phyloP scores from a whole-genome alignment of 2,329 filamentous ascomycete genomes.

The Fusarium ramigenum region DNA sequence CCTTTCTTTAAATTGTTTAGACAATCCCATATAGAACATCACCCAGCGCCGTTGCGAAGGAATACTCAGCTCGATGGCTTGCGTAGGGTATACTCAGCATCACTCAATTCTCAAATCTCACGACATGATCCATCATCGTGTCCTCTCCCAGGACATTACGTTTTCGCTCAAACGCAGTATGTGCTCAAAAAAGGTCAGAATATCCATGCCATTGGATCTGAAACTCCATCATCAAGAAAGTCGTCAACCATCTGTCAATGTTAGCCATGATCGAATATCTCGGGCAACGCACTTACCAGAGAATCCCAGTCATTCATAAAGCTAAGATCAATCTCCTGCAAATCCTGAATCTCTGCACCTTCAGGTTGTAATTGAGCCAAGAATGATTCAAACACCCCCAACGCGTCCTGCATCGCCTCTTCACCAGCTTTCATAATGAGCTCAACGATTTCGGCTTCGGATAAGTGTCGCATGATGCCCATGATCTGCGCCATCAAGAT shows the following conservation, averaged over 20 bases:
- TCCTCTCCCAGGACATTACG: no score
- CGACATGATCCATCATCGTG: neutral
- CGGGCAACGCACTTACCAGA: conserved; percentile 17
- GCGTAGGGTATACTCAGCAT: no score
- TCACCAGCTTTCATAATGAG: conserved; percentile 51
- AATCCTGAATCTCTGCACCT: neutral
- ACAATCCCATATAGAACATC: neutral
- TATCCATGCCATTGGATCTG: conserved; percentile 17
- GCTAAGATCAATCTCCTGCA: neutral
- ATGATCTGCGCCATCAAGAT: conserved; percentile 51
- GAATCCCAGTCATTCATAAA: conserved; percentile 41
- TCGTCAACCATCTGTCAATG: conserved; percentile 7
- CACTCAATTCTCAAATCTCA: no score
- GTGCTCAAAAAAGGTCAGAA: neutral
- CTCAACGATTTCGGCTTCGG: conserved; percentile 46
- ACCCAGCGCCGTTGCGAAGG: no score
- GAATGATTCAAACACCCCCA: conserved; percentile 48
- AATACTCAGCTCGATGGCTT: neutral
- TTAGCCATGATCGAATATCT: neutral
- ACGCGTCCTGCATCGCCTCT: conserved; percentile 46
- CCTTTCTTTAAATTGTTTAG: accelerated
- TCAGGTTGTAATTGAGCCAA: conserved; percentile 25
- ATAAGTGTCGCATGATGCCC: conserved; percentile 49
- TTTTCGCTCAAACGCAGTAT: accelerated
- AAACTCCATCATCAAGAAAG: conserved; percentile 4